phyloP scores from a whole-genome alignment of 495 filamentous ascomycete species.

The Aspergillus haitiensis region DNA sequence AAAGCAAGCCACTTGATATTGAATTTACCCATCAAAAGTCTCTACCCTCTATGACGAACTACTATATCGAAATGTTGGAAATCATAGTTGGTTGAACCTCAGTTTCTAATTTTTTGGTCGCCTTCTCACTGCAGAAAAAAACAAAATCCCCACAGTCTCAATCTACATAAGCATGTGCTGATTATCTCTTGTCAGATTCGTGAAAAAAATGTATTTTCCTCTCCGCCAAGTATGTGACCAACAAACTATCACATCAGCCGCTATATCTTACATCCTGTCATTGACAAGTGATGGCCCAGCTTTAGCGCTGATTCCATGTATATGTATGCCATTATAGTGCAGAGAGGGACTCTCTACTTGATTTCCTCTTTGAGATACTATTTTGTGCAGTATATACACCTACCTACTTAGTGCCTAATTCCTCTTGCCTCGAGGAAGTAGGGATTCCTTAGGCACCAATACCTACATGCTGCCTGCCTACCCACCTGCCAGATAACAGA shows the following conservation, averaged over 20 bases:
- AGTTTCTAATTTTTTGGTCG: background rate
- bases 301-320: background rate
- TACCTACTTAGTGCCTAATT: too few species aligned
- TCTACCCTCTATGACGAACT: background rate
- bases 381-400: too few species aligned
- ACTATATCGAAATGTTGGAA: too few species aligned
- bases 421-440: too few species aligned
- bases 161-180: background rate
- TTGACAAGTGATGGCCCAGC: too few species aligned
- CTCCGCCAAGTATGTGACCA: background rate
- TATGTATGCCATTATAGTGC: background rate
- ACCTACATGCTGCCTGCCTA: too few species aligned
- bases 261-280: too few species aligned
- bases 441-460: too few species aligned
- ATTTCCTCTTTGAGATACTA: background rate
- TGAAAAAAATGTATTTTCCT: background rate
- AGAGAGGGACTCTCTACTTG: background rate
- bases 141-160: background rate
- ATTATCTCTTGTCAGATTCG: conserved; percentile 7
- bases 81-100: background rate
- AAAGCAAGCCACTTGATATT: background rate
- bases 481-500: too few species aligned
- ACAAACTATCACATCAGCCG: too few species aligned
- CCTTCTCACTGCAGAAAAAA: background rate
- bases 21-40: background rate